Conservation (phyloP, 2,329 filamentous ascomycete species). For the Pestalotiopsis sp. region DNA sequence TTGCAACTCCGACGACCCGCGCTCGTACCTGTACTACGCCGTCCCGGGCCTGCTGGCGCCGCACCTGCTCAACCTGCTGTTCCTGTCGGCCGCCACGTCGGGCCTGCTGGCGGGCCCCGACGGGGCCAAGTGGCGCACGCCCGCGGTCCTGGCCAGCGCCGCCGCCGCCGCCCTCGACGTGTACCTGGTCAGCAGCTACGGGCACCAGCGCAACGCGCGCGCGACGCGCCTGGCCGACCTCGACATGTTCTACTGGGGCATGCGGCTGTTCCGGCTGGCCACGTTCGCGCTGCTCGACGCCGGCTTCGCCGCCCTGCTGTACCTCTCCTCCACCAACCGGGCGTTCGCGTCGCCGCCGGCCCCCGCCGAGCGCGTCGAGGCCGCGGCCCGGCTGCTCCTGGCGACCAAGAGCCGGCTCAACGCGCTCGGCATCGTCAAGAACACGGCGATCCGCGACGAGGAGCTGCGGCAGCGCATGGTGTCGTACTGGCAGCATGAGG, state of each 20-base stretch:
- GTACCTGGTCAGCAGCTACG: conserved; percentile 66
- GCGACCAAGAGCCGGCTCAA: conserved; percentile 66
- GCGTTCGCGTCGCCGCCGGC: conserved; percentile 67
- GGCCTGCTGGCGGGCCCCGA: conserved; percentile 63
- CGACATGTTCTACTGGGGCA: conserved; percentile 72
- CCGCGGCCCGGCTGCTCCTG: conserved; percentile 57
- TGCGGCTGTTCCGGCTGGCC: conserved; percentile 64
- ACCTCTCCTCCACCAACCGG: conserved; percentile 77
- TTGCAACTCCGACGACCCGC: conserved; percentile 71
- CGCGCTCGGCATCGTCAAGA: conserved; percentile 75
- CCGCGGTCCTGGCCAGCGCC: conserved; percentile 66
- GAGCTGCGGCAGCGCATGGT: conserved; percentile 66
- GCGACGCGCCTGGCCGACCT: conserved; percentile 64
- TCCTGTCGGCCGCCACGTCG: conserved; percentile 75
- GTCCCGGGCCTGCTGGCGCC: conserved; percentile 72
- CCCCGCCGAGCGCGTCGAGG: conserved; percentile 67
- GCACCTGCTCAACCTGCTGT: conserved; percentile 77
- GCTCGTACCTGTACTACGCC: conserved; percentile 78
- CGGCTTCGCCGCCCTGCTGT: conserved; percentile 66
- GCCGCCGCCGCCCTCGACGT: conserved; percentile 64
- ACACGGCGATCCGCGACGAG: conserved; percentile 76
- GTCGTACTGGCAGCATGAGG: conserved; percentile 82
- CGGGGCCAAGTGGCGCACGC: conserved; percentile 68
- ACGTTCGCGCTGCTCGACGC: conserved; percentile 67
- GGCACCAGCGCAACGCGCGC: conserved; percentile 64